Conservation (phyloP, 2,329 filamentous ascomycete species). For the Clonostachys solani region DNA sequence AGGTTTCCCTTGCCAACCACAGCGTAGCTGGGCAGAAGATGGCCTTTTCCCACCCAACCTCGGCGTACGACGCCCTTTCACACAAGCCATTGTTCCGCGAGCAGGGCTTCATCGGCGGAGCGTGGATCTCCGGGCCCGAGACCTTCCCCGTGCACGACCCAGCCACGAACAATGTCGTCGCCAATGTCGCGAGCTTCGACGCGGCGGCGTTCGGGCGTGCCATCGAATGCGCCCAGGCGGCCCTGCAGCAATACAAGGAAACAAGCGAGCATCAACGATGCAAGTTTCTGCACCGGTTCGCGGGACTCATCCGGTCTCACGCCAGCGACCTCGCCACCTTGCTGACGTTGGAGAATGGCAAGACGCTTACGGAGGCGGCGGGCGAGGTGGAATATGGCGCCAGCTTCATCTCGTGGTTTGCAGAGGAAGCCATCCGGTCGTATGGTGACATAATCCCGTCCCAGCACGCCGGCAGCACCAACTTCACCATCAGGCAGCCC, state of each 20-base stretch:
- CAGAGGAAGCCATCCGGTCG: constrained; percentile 48
- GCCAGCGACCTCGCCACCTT: constrained; percentile 54
- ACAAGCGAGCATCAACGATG: constrained; percentile 3
- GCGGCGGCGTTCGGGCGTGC: background rate
- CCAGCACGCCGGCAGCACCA: constrained; percentile 51
- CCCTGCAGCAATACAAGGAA: background rate
- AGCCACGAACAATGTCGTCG: background rate
- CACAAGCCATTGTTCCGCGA: constrained; percentile 1
- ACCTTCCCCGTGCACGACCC: constrained; percentile 2
- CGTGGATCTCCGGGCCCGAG: background rate
- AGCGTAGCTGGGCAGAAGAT: too few species aligned
- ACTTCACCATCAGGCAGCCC: constrained; percentile 62
- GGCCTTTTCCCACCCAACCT: too few species aligned
- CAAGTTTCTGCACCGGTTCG: background rate
- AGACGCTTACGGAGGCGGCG: constrained; percentile 56
- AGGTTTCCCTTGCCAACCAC: too few species aligned
- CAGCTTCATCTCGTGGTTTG: constrained; percentile 60
- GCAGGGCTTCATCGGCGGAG: constrained; percentile 3
- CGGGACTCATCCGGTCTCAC: constrained; percentile 51
- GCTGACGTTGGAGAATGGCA: constrained; percentile 68
- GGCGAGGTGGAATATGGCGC: constrained; percentile 56
- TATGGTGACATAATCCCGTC: constrained; percentile 60
- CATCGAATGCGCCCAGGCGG: background rate
- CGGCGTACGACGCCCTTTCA: too few species aligned
- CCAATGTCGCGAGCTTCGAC: background rate